Evolutionary conservation across 2,329 filamentous ascomycete species (phyloP), one percentile per base, ranked within the genome.

Genomic region (Penicillium sp.): DNA sequence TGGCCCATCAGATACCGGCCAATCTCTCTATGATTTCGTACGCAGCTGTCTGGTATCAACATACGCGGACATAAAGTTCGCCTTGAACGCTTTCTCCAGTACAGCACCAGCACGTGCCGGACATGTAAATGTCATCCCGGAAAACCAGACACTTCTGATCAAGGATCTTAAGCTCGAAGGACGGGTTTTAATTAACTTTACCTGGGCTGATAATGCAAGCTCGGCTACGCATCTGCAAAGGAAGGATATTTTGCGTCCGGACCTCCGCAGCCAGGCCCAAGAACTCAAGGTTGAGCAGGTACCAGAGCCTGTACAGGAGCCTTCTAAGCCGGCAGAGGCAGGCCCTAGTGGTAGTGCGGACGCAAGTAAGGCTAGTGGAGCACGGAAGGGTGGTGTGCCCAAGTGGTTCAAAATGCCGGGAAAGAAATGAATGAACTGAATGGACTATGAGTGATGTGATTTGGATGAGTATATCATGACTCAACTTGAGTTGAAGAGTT

Each of bases 1-100:
- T 63, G 83, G 81, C 1, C 85, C 86, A 21, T 72, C 79, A 1
- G 88, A 93, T 53, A 92, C 90, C 0, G 89, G 88, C 1, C 80
- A 83, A 3, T 83, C 85, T 50, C 79, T 99, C 1, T 92, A 98
- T 75, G 78, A 81, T 14, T 91, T 89, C 62, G 90, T 96, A 19
- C 81, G 86, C 52, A 80, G 80, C 44, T 86, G 93, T 60, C 88
- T 99, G 73, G 83, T 86, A 1, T 74, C 85, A 29, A 56, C 63
- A 33, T 72, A 77, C 55, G 79, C 81, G 7, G 75, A 80, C 2
- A 83, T 91, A 62, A 82, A 84, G 0, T 98, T 98, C 73, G 84
- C 84, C 57, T 81, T 99, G 27, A 84, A 88, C 29, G 83, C 88
- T 48, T 81, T 86, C 67, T 70, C 58, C 59, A 62, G 65, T 3